Evolutionary conservation across 2,329 filamentous ascomycete genomes (phyloP).

Genomic region (Raffaelea deltoideospora): DNA sequence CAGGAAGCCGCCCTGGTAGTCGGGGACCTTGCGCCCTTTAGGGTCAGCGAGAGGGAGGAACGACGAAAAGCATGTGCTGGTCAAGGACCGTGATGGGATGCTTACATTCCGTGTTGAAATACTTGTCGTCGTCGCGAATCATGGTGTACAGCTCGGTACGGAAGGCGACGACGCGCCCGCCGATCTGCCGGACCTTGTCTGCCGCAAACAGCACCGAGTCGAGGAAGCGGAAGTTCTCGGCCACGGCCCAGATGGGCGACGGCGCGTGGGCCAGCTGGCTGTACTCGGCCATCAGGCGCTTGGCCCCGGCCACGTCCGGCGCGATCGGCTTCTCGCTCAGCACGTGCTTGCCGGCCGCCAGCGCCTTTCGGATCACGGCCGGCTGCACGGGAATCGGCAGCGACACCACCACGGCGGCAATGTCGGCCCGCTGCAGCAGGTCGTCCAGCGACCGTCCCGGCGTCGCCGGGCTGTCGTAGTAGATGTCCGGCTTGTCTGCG

Average conservation of each 20-base stretch:
- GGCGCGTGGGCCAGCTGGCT: neutral
- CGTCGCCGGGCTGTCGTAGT: slow-evolving; percentile 31
- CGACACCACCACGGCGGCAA: slow-evolving; percentile 38
- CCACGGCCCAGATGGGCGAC: slow-evolving; percentile 34
- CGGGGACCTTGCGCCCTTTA: slow-evolving; percentile 44
- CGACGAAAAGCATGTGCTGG: neutral
- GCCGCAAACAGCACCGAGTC: slow-evolving; percentile 7
- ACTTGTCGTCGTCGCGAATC: slow-evolving; percentile 28
- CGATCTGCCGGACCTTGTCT: slow-evolving; percentile 7
- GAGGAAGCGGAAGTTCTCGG: slow-evolving; percentile 53
- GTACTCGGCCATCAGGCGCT: slow-evolving; percentile 15
- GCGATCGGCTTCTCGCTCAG: slow-evolving; percentile 55
- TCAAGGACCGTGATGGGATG: neutral
- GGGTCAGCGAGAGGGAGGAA: neutral
- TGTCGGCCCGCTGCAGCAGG: slow-evolving; percentile 32
- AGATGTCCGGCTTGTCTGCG: slow-evolving; percentile 26
- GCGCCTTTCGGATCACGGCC: slow-evolving; percentile 37
- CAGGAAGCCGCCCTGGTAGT: slow-evolving; percentile 61
- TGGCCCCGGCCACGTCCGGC: slow-evolving; percentile 25
- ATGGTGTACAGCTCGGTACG: slow-evolving; percentile 26
- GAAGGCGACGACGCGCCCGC: slow-evolving; percentile 16
- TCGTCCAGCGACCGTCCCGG: slow-evolving; percentile 23
- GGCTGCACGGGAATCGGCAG: slow-evolving; percentile 49
- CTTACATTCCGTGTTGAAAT: slow-evolving; percentile 28
- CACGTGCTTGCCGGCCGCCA: slow-evolving; percentile 52